These are phyloP conservation scores for Claviceps pazoutovae DNA, from an alignment of 2,329 filamentous ascomycete genomes.

Conservation along the genomic window DNA sequence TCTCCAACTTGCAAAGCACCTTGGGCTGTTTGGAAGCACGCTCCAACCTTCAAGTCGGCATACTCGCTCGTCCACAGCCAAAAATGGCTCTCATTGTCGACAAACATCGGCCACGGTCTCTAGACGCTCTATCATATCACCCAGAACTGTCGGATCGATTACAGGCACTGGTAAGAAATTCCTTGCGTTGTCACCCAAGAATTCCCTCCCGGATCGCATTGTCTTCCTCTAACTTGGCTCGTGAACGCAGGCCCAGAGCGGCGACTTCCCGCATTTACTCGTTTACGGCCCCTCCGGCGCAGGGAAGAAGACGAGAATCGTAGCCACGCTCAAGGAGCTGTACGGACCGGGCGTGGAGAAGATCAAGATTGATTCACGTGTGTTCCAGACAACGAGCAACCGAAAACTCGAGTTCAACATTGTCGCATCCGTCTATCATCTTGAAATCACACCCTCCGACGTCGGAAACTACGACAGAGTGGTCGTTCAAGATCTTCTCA, in stretches of 20 bases:
- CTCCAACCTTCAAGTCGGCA: conserved; percentile 5
- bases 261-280: conserved; percentile 94
- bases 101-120: conserved; percentile 58
- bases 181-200: background rate
- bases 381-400: conserved; percentile 91
- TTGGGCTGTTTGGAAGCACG: conserved; percentile 3
- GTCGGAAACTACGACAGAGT: conserved; percentile 94
- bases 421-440: conserved; percentile 89
- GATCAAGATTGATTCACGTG: conserved; percentile 96
- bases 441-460: conserved; percentile 95
- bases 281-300: conserved; percentile 94
- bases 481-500: conserved; percentile 86
- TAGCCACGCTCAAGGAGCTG: conserved; percentile 86
- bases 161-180: conserved; percentile 57
- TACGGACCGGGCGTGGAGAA: conserved; percentile 97
- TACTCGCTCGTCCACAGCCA: conserved; percentile 7
- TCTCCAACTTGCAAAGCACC: conserved; percentile 16
- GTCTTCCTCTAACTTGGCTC: background rate
- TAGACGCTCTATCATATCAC: conserved; percentile 76
- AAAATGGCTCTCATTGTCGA: conserved; percentile 58
- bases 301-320: conserved; percentile 94
- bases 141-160: conserved; percentile 75
- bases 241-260: conserved; percentile 64
- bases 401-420: conserved; percentile 99
- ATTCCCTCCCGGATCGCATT: background rate